Conservation (phyloP, 116 monocot genomes). For the Dioscorea cayenensis region DNA sequence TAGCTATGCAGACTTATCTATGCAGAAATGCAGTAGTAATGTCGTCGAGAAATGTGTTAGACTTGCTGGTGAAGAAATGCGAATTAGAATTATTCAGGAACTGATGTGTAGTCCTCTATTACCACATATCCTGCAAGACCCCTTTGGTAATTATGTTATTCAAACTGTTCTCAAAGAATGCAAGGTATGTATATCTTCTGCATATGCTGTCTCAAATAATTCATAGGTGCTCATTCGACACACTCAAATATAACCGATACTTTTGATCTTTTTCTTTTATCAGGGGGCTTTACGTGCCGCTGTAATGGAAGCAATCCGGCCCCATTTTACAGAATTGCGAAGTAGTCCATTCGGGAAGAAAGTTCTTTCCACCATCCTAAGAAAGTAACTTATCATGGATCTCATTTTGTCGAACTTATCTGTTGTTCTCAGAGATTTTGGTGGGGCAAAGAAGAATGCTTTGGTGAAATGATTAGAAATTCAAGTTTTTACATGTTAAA, state of each 20-base stretch:
- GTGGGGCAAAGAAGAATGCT: no score
- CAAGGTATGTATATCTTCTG: slow-evolving; percentile 14
- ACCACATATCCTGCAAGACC: slow-evolving; percentile 26
- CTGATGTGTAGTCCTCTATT: slow-evolving; percentile 24
- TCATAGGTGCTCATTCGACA: not conserved
- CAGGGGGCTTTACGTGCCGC: slow-evolving; percentile 9
- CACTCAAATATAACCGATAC: no score
- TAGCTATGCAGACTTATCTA: slow-evolving; percentile 20
- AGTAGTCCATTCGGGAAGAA: slow-evolving; percentile 10
- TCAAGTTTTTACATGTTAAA: no score
- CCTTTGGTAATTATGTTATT: slow-evolving; percentile 54
- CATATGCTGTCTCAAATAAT: not conserved
- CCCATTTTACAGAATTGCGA: not conserved
- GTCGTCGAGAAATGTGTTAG: slow-evolving; percentile 50
- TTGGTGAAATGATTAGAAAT: no score
- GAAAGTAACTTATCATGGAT: no score
- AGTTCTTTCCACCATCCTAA: slow-evolving; percentile 2
- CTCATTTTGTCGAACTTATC: no score
- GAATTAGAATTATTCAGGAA: slow-evolving; percentile 29
- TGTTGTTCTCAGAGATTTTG: no score
- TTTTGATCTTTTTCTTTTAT: not conserved
- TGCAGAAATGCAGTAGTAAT: slow-evolving; percentile 51
- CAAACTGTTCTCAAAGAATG: slow-evolving; percentile 32
- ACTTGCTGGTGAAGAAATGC: not conserved
- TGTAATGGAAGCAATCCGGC: slow-evolving; percentile 1